Evolutionary conservation across 306 rosid genomes (phyloP).

Genomic region (Datisca glomerata): DNA sequence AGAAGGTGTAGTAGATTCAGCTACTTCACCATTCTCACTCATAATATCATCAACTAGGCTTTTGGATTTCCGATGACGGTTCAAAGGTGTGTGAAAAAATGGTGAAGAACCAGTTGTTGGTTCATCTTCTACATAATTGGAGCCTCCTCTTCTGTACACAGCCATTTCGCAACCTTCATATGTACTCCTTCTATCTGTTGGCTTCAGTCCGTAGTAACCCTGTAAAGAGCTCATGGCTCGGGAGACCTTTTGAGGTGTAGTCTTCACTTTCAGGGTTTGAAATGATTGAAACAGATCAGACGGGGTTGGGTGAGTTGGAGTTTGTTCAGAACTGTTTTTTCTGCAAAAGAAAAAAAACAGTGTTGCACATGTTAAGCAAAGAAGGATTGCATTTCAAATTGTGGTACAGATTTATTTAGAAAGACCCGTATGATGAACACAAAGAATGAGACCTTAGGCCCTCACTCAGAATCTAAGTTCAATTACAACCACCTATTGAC

Average conservation of each 20-base stretch:
- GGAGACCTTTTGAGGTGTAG: conserved; percentile 38
- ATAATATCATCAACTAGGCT: conserved; percentile 42
- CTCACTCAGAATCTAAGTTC: too few relatives aligned
- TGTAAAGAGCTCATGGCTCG: conserved; percentile 70
- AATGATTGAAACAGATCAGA: conserved; percentile 53
- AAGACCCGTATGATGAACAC: too few relatives aligned
- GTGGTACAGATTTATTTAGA: too few relatives aligned
- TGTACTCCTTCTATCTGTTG: conserved; percentile 17
- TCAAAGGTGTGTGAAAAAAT: conserved; percentile 14
- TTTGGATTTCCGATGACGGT: conserved; percentile 42
- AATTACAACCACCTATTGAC: too few relatives aligned
- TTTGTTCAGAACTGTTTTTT: conserved; percentile 22
- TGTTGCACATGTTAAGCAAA: too few relatives aligned
- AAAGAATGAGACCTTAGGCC: too few relatives aligned
- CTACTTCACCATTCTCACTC: conserved; percentile 39
- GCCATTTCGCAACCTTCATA: conserved; percentile 28
- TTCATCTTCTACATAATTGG: conserved; percentile 31
- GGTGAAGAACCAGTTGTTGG: conserved; percentile 10
- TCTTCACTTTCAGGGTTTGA: conserved; percentile 31
- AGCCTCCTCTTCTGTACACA: conserved; percentile 15
- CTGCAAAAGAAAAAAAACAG: conserved; percentile 17
- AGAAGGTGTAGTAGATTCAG: conserved; percentile 6
- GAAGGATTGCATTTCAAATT: too few relatives aligned
- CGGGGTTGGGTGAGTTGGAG: conserved; percentile 15
- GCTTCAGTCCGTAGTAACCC: conserved; percentile 63